A percentile compares a stretch with the other conserved stretches of the same genome.
These are phyloP conservation scores for Fusarium denticulatum DNA, from an alignment of 2,329 filamentous ascomycete species.

Conservation along the genomic window DNA sequence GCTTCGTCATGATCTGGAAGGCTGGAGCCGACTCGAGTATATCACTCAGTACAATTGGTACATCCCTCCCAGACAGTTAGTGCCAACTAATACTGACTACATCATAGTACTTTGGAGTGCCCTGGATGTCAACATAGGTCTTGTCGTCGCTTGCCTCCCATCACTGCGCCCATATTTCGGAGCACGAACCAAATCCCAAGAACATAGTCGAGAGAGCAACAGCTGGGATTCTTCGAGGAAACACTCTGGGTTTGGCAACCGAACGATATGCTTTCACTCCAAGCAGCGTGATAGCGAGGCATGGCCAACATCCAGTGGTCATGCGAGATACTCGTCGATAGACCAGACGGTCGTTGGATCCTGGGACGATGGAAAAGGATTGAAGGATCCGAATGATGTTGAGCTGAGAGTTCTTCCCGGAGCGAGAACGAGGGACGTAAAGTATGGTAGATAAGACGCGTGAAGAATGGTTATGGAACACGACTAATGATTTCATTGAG, in stretches of 20 bases:
- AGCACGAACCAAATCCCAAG: not conserved
- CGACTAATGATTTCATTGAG: rapidly evolving
- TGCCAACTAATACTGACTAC: rapidly evolving
- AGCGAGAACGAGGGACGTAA: not conserved
- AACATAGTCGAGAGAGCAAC: not conserved
- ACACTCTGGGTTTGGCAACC: not conserved
- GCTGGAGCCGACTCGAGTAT: conserved; percentile 13
- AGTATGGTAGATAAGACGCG: not conserved
- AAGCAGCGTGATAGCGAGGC: not conserved
- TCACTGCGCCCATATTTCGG: conserved; percentile 34
- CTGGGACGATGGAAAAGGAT: not conserved
- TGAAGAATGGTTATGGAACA: rapidly evolving
- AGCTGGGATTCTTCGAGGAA: not conserved
- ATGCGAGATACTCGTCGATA: not conserved
- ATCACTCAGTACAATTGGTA: conserved; percentile 23
- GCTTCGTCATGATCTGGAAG: conserved; percentile 20
- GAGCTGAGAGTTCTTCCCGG: not conserved
- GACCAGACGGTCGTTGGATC: not conserved
- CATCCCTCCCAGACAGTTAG: not conserved
- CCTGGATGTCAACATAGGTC: conserved; percentile 25
- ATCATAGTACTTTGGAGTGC: conserved; percentile 24
- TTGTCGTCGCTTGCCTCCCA: conserved; percentile 30
- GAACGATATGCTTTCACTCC: not conserved
- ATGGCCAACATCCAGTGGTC: not conserved
- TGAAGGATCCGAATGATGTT: not conserved